Evolutionary conservation across 225 moss, liverwort and hornwort genomes (phyloP).

Genomic region (Antitrichia curtipendula): DNA sequence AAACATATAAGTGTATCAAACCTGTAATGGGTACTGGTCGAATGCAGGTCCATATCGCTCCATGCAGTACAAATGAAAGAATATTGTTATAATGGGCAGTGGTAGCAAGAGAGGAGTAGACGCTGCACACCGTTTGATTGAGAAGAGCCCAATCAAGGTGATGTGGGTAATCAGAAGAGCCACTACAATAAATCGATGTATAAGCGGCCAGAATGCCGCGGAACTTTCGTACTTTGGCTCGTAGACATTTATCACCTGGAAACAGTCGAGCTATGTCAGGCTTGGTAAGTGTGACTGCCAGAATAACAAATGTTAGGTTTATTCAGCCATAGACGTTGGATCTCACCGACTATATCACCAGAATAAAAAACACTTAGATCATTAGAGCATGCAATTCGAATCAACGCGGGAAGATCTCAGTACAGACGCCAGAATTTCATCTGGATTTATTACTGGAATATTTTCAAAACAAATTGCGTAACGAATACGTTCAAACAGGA

Average conservation of each 20-base stretch:
- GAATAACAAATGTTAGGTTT: not conserved
- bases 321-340: not conserved
- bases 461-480: not conserved
- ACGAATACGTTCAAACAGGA: not conserved
- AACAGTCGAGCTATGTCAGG: not conserved
- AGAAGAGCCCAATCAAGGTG: slow-evolving; percentile 84
- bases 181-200: slow-evolving; percentile 56
- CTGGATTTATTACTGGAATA: not conserved
- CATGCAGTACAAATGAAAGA: slow-evolving; percentile 71
- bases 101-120: slow-evolving; percentile 84
- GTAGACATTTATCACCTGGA: slow-evolving; percentile 71
- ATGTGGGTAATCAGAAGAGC: slow-evolving; percentile 65
- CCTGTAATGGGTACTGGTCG: slow-evolving; percentile 65
- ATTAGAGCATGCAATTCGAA: not conserved
- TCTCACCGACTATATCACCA: not conserved
- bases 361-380: not conserved
- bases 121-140: slow-evolving; percentile 53
- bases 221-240: slow-evolving; percentile 76
- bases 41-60: slow-evolving; percentile 57
- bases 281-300: not conserved
- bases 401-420: not conserved
- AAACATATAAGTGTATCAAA: not conserved
- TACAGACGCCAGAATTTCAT: not conserved
- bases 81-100: slow-evolving; percentile 53
- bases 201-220: slow-evolving; percentile 68